Base-by-base conservation (phyloP, 1,139 yeast genomes). In the Wickerhamiella pararugosa region DNA sequence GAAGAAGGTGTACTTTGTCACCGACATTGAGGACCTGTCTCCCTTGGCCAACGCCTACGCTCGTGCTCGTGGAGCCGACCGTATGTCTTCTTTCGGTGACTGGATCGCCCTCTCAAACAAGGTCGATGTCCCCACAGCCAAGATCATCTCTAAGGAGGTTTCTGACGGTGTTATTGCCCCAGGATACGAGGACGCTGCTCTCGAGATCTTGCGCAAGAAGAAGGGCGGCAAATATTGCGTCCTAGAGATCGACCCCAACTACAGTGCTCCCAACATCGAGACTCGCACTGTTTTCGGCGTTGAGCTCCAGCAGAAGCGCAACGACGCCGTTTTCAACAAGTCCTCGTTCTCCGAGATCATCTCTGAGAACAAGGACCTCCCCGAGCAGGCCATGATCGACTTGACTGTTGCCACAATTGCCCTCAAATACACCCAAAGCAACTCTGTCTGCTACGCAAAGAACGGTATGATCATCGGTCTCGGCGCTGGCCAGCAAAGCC, bases 141-240 rank as follows among this genome's bases (percentile, higher is more conserved):
- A 82, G 65, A 90, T 90, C 65, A 90, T 90, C 62, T 81, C 96
- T 47, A 84, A 83, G 66, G 98, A 90, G 69, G 98, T 90, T 37
- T 79, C 93, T 36, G 98, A 90, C 62, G 98, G 98, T 71, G 94
- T 90, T 47, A 83, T 90, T 68, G 98, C 98, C 35, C 98, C 98
- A 55, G 97, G 95, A 45, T 90, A 69, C 66, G 82, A 81, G 56
- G 81, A 82, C 48, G 97, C 81, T 63, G 98, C 98, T 42, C 72
- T 90, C 56, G 94, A 73, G 52, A 70, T 90, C 55, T 75, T 90
- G 62, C 74, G 75, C 63, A 80, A 82, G 71, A 90, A 90, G 75
- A 90, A 90, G 75, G 84, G 81, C 52, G 98, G 98, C 58, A 90
- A 90, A 69, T 90, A 90, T 72, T 86, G 96, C 67, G 80, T 90